Percentiles rank a stretch among this genome's conserved stretches.
These are phyloP conservation scores for Knoxdaviesia proteae DNA, from an alignment of 2,329 filamentous ascomycete genomes.

Conservation along the genomic window DNA sequence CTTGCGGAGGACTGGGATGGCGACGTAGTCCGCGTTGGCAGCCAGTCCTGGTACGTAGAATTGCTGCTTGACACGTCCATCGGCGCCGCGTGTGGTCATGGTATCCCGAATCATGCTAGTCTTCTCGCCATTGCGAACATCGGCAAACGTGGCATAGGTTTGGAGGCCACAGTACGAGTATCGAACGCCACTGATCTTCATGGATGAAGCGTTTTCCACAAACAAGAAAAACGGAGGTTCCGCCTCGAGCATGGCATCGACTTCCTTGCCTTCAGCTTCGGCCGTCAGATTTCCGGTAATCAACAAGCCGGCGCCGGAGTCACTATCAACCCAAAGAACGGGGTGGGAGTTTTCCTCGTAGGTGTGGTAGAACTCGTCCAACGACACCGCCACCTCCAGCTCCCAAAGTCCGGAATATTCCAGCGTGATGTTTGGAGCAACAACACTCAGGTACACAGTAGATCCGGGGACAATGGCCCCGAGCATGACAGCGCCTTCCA, in stretches of 20 bases:
- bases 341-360: conserved; percentile 23
- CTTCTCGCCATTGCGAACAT: conserved; percentile 25
- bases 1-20: conserved; percentile 43
- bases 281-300: conserved; percentile 54
- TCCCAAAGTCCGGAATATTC: conserved; percentile 49
- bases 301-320: conserved; percentile 57
- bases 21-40: conserved; percentile 47
- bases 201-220: conserved; percentile 39
- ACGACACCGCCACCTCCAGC: conserved; percentile 64
- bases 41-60: conserved; percentile 69
- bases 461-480: conserved; percentile 39
- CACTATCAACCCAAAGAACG: conserved; percentile 67
- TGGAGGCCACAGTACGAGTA: conserved; percentile 68
- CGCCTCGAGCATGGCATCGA: conserved; percentile 19
- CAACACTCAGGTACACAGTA: conserved; percentile 51
- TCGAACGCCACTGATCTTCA: conserved; percentile 44
- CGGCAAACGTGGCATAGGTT: conserved; percentile 40
- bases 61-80: conserved; percentile 59
- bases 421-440: conserved; percentile 42
- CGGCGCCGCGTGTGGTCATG: conserved; percentile 48
- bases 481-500: conserved; percentile 48
- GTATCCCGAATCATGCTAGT: conserved; percentile 29
- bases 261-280: conserved; percentile 27
- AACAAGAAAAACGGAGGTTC: conserved; percentile 57
- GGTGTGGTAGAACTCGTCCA: conserved; percentile 55